These are phyloP conservation scores for Eucalyptus cladocalyx DNA, from an alignment of 345 rosid species.

Conservation along the genomic window DNA sequence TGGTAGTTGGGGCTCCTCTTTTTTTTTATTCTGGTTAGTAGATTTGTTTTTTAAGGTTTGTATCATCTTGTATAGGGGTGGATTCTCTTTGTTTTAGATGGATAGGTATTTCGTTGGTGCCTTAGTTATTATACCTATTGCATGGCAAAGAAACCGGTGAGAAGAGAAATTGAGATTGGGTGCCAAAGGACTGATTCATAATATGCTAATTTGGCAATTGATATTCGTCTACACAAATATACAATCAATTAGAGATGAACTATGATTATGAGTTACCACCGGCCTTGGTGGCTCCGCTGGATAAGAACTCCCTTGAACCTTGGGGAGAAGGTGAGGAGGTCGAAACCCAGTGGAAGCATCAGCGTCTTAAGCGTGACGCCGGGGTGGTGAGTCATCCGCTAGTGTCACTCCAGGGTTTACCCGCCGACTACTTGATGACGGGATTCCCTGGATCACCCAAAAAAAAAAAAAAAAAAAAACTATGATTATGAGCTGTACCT, in stretches of 20 bases:
- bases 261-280: too few species aligned
- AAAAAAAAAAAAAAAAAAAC: too few species aligned
- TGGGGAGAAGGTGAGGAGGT: too few species aligned
- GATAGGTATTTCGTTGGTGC: neutral
- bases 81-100: neutral
- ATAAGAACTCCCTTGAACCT: too few species aligned
- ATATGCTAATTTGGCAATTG: neutral
- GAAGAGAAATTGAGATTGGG: neutral
- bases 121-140: neutral
- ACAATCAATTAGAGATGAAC: neutral
- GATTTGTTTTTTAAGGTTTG: neutral
- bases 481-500: neutral
- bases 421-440: too few species aligned
- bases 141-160: neutral
- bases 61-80: neutral
- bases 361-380: too few species aligned
- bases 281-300: too few species aligned
- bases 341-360: too few species aligned
- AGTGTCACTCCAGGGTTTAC: too few species aligned
- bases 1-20: neutral
- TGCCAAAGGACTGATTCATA: neutral
- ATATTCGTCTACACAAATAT: neutral
- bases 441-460: too few species aligned
- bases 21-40: neutral
- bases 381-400: too few species aligned